Percentiles rank a stretch among this genome's conserved stretches.
Conservation (phyloP, 2,329 filamentous ascomycete species). For the Cladosporium sp. region DNA sequence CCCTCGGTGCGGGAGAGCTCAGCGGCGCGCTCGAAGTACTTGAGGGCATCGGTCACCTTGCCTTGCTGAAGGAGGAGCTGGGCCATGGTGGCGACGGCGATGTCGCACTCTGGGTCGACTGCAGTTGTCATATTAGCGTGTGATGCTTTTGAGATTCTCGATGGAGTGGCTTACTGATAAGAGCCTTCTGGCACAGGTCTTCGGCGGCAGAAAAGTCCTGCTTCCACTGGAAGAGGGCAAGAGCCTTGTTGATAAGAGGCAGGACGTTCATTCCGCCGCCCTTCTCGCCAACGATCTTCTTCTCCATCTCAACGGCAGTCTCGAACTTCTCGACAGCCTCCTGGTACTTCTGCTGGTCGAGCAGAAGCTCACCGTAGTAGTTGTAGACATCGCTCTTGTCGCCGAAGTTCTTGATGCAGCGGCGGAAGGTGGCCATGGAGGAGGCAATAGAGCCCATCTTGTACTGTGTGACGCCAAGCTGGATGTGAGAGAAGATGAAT, state of each 20-base stretch:
- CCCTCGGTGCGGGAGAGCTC: slow-evolving; percentile 92
- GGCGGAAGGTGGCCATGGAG: slow-evolving; percentile 96
- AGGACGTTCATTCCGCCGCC: slow-evolving; percentile 96
- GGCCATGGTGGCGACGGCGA: slow-evolving; percentile 97
- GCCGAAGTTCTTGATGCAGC: slow-evolving; percentile 97
- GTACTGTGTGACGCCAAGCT: slow-evolving; percentile 98
- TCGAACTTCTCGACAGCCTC: slow-evolving; percentile 99
- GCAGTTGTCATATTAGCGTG: slow-evolving; percentile 17
- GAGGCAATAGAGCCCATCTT: slow-evolving; percentile 99
- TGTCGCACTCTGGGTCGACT: slow-evolving; percentile 99
- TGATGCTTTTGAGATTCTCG: no score
- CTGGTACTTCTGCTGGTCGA: slow-evolving; percentile 93
- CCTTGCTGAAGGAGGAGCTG: slow-evolving; percentile 96
- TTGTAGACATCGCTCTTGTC: slow-evolving; percentile 98
- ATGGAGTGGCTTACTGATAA: slow-evolving; percentile 76
- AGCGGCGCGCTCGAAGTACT: slow-evolving; percentile 95
- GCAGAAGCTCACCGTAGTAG: slow-evolving; percentile 95
- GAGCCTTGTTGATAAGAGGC: slow-evolving; percentile 96
- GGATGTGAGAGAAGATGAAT: slow-evolving; percentile 99
- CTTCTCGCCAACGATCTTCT: slow-evolving; percentile 68
- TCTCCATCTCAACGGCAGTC: slow-evolving; percentile 98
- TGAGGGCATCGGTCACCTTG: slow-evolving; percentile 91
- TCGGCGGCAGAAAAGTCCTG: slow-evolving; percentile 93
- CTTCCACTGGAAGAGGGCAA: slow-evolving; percentile 98
- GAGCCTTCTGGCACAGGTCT: slow-evolving; percentile 92